A percentile compares a stretch with the other conserved stretches of the same genome.
Evolutionary conservation across 1,284 basidiomycete genomes (phyloP).

Genomic region (Phellopilus nigrolimitatus): DNA sequence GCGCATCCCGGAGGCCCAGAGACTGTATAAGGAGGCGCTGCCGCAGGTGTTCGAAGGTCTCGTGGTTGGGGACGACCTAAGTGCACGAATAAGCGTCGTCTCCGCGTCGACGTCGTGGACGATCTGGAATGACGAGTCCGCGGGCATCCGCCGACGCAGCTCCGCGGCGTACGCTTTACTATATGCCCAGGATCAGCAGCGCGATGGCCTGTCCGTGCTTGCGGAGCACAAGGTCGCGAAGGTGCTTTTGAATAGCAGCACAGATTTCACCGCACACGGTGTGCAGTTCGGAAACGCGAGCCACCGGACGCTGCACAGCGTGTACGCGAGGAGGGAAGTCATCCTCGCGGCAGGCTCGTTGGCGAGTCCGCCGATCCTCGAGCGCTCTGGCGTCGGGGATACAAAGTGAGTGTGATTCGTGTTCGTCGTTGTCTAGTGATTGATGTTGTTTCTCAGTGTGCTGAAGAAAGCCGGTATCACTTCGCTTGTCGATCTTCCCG

Average conservation of each 20-base stretch:
- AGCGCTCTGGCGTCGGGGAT: conserved; percentile 28
- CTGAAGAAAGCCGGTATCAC: conserved; percentile 22
- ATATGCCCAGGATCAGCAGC: conserved; percentile 29
- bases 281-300: conserved; percentile 23
- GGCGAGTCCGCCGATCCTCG: conserved; percentile 23
- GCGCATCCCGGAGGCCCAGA: conserved; percentile 24
- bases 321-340: conserved; percentile 25
- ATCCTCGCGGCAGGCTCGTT: conserved; percentile 27
- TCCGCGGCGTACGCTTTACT: conserved; percentile 38
- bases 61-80: conserved; percentile 22
- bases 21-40: conserved; percentile 25
- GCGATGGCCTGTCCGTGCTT: conserved; percentile 32
- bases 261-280: conserved; percentile 23
- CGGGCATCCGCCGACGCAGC: conserved; percentile 27
- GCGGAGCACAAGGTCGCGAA: conserved; percentile 31
- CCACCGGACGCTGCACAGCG: conserved; percentile 19
- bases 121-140: conserved; percentile 24
- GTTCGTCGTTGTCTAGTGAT: background rate
- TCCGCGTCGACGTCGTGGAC: conserved; percentile 26
- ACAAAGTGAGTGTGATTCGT: conserved; percentile 14
- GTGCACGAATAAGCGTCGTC: conserved; percentile 19
- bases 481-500: conserved; percentile 26
- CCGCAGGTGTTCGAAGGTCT: conserved; percentile 22
- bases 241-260: conserved; percentile 24
- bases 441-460: conserved; percentile 5